phyloP scores from a whole-genome alignment of 352 stramenopile species.

The Aphanomyces cochlioides region DNA sequence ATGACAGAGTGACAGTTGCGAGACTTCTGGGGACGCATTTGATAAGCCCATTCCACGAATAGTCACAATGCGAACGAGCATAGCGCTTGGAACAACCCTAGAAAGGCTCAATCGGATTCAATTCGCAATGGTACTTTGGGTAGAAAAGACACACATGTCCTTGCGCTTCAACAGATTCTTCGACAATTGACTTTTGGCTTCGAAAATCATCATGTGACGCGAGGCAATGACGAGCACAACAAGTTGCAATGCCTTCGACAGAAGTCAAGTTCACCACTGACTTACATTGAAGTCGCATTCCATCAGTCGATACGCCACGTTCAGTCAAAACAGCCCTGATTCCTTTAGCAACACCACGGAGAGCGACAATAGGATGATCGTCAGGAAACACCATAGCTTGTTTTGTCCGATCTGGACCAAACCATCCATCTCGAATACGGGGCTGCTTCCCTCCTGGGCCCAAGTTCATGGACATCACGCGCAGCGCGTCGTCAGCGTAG shows the following conservation, averaged over 20 bases:
- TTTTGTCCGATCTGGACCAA: not conserved
- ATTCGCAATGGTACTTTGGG: slow-evolving; percentile 12
- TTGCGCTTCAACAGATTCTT: not conserved
- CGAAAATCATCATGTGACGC: slow-evolving; percentile 14
- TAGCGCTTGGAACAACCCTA: slow-evolving; percentile 5
- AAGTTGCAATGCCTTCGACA: not conserved
- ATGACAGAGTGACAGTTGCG: not conserved
- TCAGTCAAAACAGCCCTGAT: slow-evolving; percentile 13
- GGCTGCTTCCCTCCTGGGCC: not conserved
- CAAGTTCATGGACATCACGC: not conserved
- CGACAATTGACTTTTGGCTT: not conserved
- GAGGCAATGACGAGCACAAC: slow-evolving; percentile 10
- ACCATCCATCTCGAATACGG: not conserved
- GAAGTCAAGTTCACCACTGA: not conserved
- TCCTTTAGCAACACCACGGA: slow-evolving; percentile 1
- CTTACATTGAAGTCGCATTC: not conserved
- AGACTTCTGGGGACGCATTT: not conserved
- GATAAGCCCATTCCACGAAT: slow-evolving; percentile 1
- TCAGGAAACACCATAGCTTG: not conserved
- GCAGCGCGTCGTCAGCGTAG: slow-evolving; percentile 1
- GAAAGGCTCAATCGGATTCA: slow-evolving; percentile 9
- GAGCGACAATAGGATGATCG: not conserved
- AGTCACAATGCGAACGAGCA: slow-evolving; percentile 14
- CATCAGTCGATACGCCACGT: not conserved
- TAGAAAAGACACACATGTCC: slow-evolving; percentile 11